A percentile compares a stretch with the other conserved stretches of the same genome.
Conservation (phyloP, 306 rosid species). For the Inga laurina region DNA sequence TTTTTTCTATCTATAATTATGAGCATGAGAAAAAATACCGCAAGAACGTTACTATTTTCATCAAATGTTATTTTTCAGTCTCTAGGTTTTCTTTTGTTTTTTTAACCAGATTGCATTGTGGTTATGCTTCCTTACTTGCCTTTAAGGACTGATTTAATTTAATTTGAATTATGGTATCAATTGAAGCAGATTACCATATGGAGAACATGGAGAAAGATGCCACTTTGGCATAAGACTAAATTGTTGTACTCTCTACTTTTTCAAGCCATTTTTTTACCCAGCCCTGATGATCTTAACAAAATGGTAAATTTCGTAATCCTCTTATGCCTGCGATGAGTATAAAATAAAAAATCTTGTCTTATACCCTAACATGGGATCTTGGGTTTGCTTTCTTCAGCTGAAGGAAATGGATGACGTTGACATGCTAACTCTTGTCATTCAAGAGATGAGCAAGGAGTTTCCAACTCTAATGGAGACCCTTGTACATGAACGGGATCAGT, state of each 20-base stretch:
- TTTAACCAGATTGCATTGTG: constrained; percentile 18
- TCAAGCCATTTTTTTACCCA: constrained; percentile 84
- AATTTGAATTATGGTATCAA: constrained; percentile 29
- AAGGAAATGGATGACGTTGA: constrained; percentile 92
- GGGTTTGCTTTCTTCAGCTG: constrained; percentile 57
- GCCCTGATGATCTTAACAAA: constrained; percentile 70
- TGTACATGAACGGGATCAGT: constrained; percentile 94
- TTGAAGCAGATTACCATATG: constrained; percentile 70
- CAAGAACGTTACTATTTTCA: neutral
- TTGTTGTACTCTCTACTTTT: constrained; percentile 65
- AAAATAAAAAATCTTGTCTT: constrained; percentile 15
- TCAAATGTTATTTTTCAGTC: neutral
- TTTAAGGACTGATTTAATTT: constrained; percentile 13
- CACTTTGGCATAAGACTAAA: constrained; percentile 89
- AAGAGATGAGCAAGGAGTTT: constrained; percentile 87
- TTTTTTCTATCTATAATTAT: neutral
- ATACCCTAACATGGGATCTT: constrained; percentile 31
- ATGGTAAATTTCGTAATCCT: constrained; percentile 58
- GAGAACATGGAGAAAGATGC: constrained; percentile 96
- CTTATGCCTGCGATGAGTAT: constrained; percentile 24
- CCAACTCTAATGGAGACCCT: constrained; percentile 97
- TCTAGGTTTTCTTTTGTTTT: constrained; percentile 6
- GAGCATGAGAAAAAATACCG: neutral
- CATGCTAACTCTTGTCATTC: constrained; percentile 86
- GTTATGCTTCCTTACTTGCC: constrained; percentile 23